Conservation (phyloP, 257 asterid genomes). For the Lithospermum erythrorhizon region DNA sequence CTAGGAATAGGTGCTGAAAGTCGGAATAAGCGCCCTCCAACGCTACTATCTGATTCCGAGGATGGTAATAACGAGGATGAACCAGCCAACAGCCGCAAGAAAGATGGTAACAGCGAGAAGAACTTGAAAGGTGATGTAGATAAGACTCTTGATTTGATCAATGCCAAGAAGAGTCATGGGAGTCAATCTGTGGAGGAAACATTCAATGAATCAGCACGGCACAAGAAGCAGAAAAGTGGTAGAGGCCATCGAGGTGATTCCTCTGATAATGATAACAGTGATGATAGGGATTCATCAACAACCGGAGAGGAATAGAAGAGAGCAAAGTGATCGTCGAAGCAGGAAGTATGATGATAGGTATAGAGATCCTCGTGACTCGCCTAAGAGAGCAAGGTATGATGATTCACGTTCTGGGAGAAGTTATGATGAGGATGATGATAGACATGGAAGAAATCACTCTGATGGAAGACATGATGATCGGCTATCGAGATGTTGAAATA, state of each 20-base stretch:
- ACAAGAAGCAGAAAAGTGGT: slow-evolving; percentile 16
- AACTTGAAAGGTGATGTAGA: slow-evolving; percentile 1
- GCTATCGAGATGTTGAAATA: slow-evolving; percentile 28
- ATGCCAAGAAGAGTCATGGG: slow-evolving; percentile 22
- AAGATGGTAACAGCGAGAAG: no score
- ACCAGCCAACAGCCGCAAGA: neutral
- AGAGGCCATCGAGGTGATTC: slow-evolving; percentile 21
- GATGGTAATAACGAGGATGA: slow-evolving; percentile 32
- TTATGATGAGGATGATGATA: slow-evolving; percentile 20
- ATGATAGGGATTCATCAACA: slow-evolving; percentile 23
- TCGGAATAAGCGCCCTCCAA: slow-evolving; percentile 33
- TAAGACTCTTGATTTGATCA: slow-evolving; percentile 19
- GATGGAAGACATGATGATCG: slow-evolving; percentile 31
- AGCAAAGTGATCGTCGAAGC: slow-evolving; percentile 28
- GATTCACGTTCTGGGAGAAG: slow-evolving; percentile 45
- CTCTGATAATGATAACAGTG: slow-evolving; percentile 30
- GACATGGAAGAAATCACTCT: neutral
- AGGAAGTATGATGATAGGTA: slow-evolving; percentile 39
- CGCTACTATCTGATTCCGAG: slow-evolving; percentile 21
- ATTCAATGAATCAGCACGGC: slow-evolving; percentile 12
- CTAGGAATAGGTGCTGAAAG: slow-evolving; percentile 53
- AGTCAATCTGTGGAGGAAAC: slow-evolving; percentile 22
- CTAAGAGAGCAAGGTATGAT: slow-evolving; percentile 50
- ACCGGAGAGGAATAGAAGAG: slow-evolving; percentile 15
- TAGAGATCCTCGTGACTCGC: slow-evolving; percentile 22